Evolutionary conservation across 2,329 filamentous ascomycete genomes (phyloP).

Genomic region (Delphinella strobiligena): DNA sequence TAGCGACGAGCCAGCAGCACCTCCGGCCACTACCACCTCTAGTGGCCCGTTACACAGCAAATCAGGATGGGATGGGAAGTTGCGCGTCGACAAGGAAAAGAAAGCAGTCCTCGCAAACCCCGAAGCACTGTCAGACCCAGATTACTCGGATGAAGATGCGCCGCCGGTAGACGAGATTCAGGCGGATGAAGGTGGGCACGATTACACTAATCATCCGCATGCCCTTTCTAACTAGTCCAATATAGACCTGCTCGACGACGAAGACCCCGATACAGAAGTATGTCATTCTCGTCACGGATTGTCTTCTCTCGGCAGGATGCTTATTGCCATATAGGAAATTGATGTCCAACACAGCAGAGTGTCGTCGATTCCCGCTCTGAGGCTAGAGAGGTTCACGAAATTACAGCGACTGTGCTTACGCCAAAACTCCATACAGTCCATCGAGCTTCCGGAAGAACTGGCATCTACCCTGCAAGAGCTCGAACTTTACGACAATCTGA

Average conservation of each 20-base stretch:
- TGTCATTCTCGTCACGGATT: constrained; percentile 35
- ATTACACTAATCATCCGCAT: not conserved
- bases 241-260: constrained; percentile 47
- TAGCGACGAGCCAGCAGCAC: not conserved
- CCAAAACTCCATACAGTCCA: constrained; percentile 75
- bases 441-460: constrained; percentile 60
- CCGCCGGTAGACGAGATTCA: constrained; percentile 62
- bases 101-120: constrained; percentile 61
- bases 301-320: constrained; percentile 28
- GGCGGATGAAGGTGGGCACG: constrained; percentile 61
- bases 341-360: constrained; percentile 83
- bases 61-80: constrained; percentile 69
- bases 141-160: constrained; percentile 63
- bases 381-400: constrained; percentile 71
- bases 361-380: constrained; percentile 61
- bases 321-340: constrained; percentile 50
- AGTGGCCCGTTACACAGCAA: constrained; percentile 11
- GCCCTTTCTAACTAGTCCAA: constrained; percentile 6
- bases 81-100: constrained; percentile 61
- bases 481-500: constrained; percentile 93
- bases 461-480: constrained; percentile 64
- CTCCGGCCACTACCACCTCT: not conserved
- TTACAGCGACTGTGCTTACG: constrained; percentile 66
- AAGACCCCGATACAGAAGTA: constrained; percentile 42
- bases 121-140: constrained; percentile 71